Evolutionary conservation across 2,329 filamentous ascomycete species (phyloP), one percentile per base, ranked within the genome.

Genomic region (Colletotrichum agaves): DNA sequence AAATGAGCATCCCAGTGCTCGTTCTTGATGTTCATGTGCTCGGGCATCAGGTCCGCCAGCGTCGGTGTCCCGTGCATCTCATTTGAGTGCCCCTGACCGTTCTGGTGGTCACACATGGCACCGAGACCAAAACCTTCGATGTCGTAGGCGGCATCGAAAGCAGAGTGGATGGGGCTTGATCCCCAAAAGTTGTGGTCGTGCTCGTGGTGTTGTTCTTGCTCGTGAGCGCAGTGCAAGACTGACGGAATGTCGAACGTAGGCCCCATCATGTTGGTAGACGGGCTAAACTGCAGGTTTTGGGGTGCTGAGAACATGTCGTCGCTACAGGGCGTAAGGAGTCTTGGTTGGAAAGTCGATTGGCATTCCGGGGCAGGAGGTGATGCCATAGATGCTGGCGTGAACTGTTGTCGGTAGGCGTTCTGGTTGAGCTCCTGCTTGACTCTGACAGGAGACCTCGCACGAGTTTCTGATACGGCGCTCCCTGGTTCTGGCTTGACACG

Each of bases 321-420:
- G 75, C 85, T 87, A 75, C 81, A 84, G 1, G 86, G 86, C 0
- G 86, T 88, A 66, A 87, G 81, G 31, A 87, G 80, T 12, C 83
- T 77, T 64, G 77, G 71, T 15, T 75, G 75, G 41, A 79, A 77
- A 57, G 80, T 69, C 10, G 70, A 41, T 8, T 73, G 71, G 44
- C 60, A 61, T 62, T 70, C 79, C 66, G 59, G 74, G 59, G 70
- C 77, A 75, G 65, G 80, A 76, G 64, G 75, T 68, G 60, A 77
- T 65, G 75, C 70, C 49, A 77, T 79, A 19, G 80, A 81, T 0
- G 78, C 76, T 10, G 80, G 77, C 13, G 76, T 78, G 69, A 77
- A 81, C 74, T 82, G 73, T 8, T 71, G 69, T 44, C 72, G 68
- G 69, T 77, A 78, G 49, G 67, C 63, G 62, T 72, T 73, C 53